Evolutionary conservation across 495 filamentous ascomycete species (phyloP).

Genomic region (Tuber microsphaerosporum): DNA sequence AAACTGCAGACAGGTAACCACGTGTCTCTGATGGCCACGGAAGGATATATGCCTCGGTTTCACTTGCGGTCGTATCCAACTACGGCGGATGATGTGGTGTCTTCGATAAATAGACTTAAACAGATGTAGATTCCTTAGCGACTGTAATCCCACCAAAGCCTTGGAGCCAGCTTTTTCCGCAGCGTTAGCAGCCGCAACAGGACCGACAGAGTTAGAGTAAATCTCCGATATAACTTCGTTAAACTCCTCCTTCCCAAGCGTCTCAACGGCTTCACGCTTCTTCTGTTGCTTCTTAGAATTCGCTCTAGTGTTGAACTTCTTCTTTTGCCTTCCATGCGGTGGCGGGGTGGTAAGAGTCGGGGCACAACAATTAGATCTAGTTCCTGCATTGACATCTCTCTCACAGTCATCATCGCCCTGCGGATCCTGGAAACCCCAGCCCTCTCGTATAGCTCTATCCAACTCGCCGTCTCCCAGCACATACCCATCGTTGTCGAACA

Average conservation of each 20-base stretch:
- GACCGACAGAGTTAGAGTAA: slow-evolving; percentile 58
- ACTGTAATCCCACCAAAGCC: slow-evolving; percentile 69
- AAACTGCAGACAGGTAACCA: slow-evolving; percentile 96
- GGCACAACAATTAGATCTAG: not conserved
- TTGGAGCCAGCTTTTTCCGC: slow-evolving; percentile 74
- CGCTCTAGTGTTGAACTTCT: slow-evolving; percentile 46
- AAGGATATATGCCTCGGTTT: slow-evolving; percentile 94
- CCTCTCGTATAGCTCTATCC: slow-evolving; percentile 75
- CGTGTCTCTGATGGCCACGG: slow-evolving; percentile 86
- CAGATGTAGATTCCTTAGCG: slow-evolving; percentile 73
- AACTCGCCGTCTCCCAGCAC: slow-evolving; percentile 73
- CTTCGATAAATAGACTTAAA: slow-evolving; percentile 95
- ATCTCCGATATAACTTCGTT: slow-evolving; percentile 41
- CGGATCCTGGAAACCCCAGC: slow-evolving; percentile 99
- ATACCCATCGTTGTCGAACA: slow-evolving; percentile 79
- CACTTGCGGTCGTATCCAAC: slow-evolving; percentile 79
- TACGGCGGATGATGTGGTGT: slow-evolving; percentile 77
- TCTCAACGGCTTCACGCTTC: slow-evolving; percentile 41
- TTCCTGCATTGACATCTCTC: slow-evolving; percentile 58
- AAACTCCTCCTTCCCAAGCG: slow-evolving; percentile 40
- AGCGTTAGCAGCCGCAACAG: slow-evolving; percentile 74
- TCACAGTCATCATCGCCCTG: slow-evolving; percentile 67
- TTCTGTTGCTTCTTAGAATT: slow-evolving; percentile 43
- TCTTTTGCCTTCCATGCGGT: slow-evolving; percentile 43
- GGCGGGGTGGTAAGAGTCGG: slow-evolving; percentile 27